phyloP scores from a whole-genome alignment of 306 rosid species.

The Lathyrus oleraceus region DNA sequence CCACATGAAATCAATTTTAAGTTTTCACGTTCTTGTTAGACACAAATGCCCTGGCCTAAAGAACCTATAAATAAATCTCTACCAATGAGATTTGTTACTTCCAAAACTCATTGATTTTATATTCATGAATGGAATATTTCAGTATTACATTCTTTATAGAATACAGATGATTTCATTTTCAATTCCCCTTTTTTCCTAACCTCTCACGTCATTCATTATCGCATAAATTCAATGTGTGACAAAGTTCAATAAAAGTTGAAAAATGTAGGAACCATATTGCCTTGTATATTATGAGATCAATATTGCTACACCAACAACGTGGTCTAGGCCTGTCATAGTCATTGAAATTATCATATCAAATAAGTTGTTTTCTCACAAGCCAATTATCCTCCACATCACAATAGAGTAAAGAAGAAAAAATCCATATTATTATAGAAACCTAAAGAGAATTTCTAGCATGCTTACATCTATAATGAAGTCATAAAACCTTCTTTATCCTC shows the following conservation, averaged over 20 bases:
- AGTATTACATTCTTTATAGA: slow-evolving; percentile 37
- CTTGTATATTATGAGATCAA: slow-evolving; percentile 33
- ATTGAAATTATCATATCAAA: neutral
- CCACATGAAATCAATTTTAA: slow-evolving; percentile 37
- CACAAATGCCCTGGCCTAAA: slow-evolving; percentile 37
- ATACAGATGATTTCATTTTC: slow-evolving; percentile 37
- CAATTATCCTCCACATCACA: slow-evolving; percentile 2
- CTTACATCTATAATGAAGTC: slow-evolving; percentile 33
- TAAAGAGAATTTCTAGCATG: slow-evolving; percentile 9
- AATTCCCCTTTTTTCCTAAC: slow-evolving; percentile 22
- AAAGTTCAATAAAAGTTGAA: slow-evolving; percentile 31
- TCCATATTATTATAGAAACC: slow-evolving; percentile 29
- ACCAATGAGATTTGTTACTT: slow-evolving; percentile 34
- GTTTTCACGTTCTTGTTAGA: slow-evolving; percentile 34
- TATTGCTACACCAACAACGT: slow-evolving; percentile 27
- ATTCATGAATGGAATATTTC: slow-evolving; percentile 32
- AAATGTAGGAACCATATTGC: slow-evolving; percentile 37
- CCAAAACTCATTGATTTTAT: slow-evolving; percentile 26
- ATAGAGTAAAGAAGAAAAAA: slow-evolving; percentile 24
- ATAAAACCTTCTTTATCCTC: slow-evolving; percentile 10
- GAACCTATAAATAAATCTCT: slow-evolving; percentile 16
- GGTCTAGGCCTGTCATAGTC: neutral
- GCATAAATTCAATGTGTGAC: slow-evolving; percentile 32
- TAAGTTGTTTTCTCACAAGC: slow-evolving; percentile 14
- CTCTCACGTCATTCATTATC: slow-evolving; percentile 27